Percentiles rank a stretch among this genome's conserved stretches.
These are phyloP conservation scores for Nannizziopsis arthrosporioides DNA, from an alignment of 2,329 filamentous ascomycete genomes.

Conservation along the genomic window DNA sequence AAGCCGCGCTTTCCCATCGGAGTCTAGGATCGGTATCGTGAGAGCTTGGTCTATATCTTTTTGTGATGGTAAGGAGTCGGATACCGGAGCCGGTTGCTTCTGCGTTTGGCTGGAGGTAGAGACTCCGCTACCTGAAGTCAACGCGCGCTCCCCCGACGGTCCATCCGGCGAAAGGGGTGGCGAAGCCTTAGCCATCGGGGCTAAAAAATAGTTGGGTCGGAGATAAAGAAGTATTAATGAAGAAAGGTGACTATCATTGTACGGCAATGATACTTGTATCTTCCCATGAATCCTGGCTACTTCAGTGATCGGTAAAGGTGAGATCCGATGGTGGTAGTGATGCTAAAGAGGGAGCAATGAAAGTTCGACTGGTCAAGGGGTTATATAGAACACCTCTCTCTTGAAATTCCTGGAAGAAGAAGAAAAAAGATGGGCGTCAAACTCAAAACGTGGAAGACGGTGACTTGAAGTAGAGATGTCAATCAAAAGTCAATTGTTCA, in stretches of 20 bases:
- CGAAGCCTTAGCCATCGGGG: constrained; percentile 6
- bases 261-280: background rate
- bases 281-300: background rate
- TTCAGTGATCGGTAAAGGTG: too few relatives aligned
- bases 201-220: background rate
- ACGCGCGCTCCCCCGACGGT: background rate
- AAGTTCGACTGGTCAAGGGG: too few relatives aligned
- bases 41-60: constrained; percentile 12
- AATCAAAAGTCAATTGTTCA: too few relatives aligned
- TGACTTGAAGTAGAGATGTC: too few relatives aligned
- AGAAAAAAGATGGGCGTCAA: too few relatives aligned
- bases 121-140: background rate
- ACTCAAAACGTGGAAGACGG: too few relatives aligned
- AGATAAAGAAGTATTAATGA: background rate
- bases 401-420: too few relatives aligned
- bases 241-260: constrained; percentile 2
- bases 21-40: constrained; percentile 42
- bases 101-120: background rate
- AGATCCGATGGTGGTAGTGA: too few relatives aligned
- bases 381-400: too few relatives aligned
- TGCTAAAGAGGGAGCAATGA: too few relatives aligned
- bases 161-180: background rate
- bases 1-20: constrained; percentile 45
- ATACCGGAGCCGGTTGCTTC: background rate
- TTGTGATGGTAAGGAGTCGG: constrained; percentile 4